Percentiles rank a stretch among this genome's conserved stretches.
phyloP scores from a whole-genome alignment of 2,329 filamentous ascomycete genomes.

The Nannizzia gypsea region DNA sequence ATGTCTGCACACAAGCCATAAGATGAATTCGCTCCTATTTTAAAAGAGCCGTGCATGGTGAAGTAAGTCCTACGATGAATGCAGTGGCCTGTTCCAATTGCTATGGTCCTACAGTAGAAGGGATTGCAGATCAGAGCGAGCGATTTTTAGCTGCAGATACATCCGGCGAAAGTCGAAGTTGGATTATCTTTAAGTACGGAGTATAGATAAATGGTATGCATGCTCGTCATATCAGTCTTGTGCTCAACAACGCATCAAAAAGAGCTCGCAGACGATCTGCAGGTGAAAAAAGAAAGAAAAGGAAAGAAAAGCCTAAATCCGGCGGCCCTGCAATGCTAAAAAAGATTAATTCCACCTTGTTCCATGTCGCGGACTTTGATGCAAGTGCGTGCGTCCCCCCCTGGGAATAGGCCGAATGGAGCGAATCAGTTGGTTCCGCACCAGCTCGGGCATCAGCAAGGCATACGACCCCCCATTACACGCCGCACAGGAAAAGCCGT shows the following conservation, averaged over 20 bases:
- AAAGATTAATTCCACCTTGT: conserved; percentile 1
- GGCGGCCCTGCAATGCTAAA: background rate
- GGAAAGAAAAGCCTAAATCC: background rate
- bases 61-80: too few species aligned
- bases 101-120: too few species aligned
- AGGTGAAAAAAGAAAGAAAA: too few species aligned
- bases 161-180: too few species aligned
- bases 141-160: too few species aligned
- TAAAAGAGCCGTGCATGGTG: too few species aligned
- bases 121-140: too few species aligned
- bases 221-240: background rate
- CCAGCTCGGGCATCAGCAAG: background rate
- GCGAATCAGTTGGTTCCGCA: background rate
- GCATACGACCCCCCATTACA: background rate
- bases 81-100: too few species aligned
- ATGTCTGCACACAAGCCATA: too few species aligned
- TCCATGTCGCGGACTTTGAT: conserved; percentile 1
- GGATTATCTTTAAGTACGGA: background rate
- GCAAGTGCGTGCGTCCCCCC: background rate
- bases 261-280: background rate
- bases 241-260: background rate
- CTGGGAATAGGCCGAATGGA: background rate
- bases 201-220: background rate
- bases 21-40: too few species aligned
- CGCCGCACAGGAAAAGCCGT: background rate